Base-by-base conservation (phyloP, 2,329 filamentous ascomycete species). In the Ceratocystis harringtonii region DNA sequence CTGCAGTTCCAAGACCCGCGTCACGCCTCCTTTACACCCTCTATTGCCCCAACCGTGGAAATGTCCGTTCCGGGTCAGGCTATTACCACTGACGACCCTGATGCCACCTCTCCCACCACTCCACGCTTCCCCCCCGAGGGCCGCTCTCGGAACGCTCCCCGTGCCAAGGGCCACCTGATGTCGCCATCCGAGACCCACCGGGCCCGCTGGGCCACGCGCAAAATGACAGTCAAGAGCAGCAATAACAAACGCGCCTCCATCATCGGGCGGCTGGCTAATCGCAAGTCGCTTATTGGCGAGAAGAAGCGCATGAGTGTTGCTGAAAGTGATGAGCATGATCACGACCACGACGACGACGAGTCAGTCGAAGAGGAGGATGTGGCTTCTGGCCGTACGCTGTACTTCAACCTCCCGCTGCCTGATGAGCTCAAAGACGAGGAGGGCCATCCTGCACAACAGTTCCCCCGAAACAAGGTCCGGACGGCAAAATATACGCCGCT, bases 401-500 rank as follows among this genome's bases (percentile, higher is more conserved):
- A 87, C 77, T 94, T 97, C 80, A 96, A 96, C 75, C 76, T 87
- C 36, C 86, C 90, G 6, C 78, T 99, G 63, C 91, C 94, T 0
- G 78, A 81, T 55, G 81, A 86, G 28, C 82, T 88, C 69, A 80
- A 87, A 71, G 90, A 96, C 72, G 89, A 94, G 68, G 85, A 95
- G 60, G 94, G 92, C 44, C 81, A 84, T 67, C 88, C 91, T 1
- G 74, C 79, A 64, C 79, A 83, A 66, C 78, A 83, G 25, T 99
- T 87, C 75, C 82, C 89, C 61, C 82, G 92, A 70, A 99, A 99
- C 80, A 99, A 99, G 80, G 96, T 99, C 74, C 84, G 95, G 70
- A 99, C 94, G 2, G 90, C 94, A 67, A 99, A 97, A 77, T 99
- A 99, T 75, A 99, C 94, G 6, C 88, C 95, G 7, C 76, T 99